phyloP scores from a whole-genome alignment of 2,329 filamentous ascomycete genomes.

The Hymenoscyphus occultus region DNA sequence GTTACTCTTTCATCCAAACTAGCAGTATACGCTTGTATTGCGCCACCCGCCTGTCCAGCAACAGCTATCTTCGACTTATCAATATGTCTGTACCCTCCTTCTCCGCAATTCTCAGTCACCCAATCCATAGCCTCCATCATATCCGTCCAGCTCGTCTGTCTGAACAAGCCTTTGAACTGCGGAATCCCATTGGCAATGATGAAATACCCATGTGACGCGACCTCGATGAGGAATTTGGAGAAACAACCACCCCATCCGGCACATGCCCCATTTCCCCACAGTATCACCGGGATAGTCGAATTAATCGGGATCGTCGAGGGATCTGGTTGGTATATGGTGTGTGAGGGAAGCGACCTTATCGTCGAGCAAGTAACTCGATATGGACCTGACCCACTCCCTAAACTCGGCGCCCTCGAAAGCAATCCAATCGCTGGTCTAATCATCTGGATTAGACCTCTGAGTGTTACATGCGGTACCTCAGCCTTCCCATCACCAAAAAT shows the following conservation, averaged over 20 bases:
- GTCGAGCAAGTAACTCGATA: not conserved
- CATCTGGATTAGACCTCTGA: not conserved
- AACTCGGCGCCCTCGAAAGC: not conserved
- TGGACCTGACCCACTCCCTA: not conserved
- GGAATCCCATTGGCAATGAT: not conserved
- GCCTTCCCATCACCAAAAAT: not conserved
- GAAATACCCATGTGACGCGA: not conserved
- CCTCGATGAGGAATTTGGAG: not conserved
- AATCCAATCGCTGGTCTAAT: not conserved
- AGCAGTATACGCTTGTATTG: not conserved
- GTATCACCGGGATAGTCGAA: not conserved
- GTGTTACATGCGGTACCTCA: not conserved
- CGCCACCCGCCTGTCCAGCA: not conserved
- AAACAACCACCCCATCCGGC: not conserved
- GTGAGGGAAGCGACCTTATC: not conserved
- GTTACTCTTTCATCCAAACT: not conserved
- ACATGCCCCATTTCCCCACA: not conserved
- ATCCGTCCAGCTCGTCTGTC: not conserved
- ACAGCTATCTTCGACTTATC: not conserved
- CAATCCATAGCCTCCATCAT: not conserved
- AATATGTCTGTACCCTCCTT: not conserved
- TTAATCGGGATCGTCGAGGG: not conserved
- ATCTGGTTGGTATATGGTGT: not conserved
- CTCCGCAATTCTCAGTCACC: not conserved
- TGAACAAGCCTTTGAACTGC: not conserved